These are phyloP conservation scores for Dactylonectria macrodidyma DNA, from an alignment of 2,329 filamentous ascomycete genomes.

Conservation along the genomic window DNA sequence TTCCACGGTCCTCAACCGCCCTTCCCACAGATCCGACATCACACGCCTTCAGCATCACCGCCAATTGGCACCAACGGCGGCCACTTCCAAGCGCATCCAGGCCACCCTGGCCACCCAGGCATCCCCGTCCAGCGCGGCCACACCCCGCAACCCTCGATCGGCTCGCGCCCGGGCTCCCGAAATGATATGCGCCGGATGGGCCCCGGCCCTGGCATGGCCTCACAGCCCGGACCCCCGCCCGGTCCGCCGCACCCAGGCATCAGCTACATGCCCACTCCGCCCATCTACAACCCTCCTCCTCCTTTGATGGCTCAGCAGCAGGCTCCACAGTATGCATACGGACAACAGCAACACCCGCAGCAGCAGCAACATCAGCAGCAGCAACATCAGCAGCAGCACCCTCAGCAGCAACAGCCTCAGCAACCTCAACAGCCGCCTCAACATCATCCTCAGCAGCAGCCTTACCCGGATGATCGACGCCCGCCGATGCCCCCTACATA, in stretches of 20 bases:
- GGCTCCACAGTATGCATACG: conserved; percentile 10
- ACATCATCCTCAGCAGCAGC: conserved; percentile 69
- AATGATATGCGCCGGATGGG: conserved; percentile 84
- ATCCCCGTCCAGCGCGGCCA: conserved; percentile 71
- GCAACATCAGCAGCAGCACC: conserved; percentile 12
- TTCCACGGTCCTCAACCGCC: conserved; percentile 72
- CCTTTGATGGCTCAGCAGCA: conserved; percentile 48
- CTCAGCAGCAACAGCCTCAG: conserved; percentile 47
- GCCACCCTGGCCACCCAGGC: conserved; percentile 54
- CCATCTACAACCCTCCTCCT: conserved; percentile 81
- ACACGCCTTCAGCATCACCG: conserved; percentile 88
- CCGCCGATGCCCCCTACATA: conserved; percentile 80
- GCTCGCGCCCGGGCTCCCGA: conserved; percentile 79
- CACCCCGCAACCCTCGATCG: conserved; percentile 83
- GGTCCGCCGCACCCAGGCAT: conserved; percentile 72
- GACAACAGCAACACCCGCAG: background rate
- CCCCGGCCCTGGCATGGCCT: conserved; percentile 81
- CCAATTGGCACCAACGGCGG: conserved; percentile 84
- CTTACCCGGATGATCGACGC: conserved; percentile 83
- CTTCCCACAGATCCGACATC: conserved; percentile 87
- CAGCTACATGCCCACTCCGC: conserved; percentile 87
- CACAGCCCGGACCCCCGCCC: conserved; percentile 69
- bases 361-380: conserved; percentile 29
- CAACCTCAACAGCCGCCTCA: conserved; percentile 55
- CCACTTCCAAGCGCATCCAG: conserved; percentile 68